phyloP scores from a whole-genome alignment of 1,139 yeast species.

The Blastobotrys ciferrii region DNA sequence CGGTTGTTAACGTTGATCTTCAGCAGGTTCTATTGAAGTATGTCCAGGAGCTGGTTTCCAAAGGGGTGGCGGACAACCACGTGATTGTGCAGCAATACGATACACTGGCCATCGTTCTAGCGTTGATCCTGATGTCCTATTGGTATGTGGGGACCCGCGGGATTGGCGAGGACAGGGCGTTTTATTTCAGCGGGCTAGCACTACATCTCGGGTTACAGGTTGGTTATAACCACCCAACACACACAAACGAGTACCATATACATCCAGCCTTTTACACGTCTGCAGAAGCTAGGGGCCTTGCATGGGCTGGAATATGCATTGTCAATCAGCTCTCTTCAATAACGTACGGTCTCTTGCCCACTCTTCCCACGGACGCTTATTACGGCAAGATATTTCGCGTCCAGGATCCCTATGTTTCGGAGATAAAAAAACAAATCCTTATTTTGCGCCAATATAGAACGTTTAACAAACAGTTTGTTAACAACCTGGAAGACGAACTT shows the following conservation, averaged over 20 bases:
- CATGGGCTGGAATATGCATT: conserved; percentile 7
- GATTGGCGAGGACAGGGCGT: conserved; percentile 12
- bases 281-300: conserved; percentile 3
- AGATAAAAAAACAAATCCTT: not conserved
- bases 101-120: not conserved
- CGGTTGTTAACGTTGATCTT: not conserved
- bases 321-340: not conserved
- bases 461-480: not conserved
- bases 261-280: conserved; percentile 6
- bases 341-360: not conserved
- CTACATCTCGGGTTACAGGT: conserved; percentile 1
- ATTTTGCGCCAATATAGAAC: not conserved
- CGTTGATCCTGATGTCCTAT: conserved; percentile 5
- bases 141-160: conserved; percentile 12
- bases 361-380: not conserved
- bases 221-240: conserved; percentile 2
- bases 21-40: conserved; percentile 8
- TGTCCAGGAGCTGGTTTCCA: conserved; percentile 9
- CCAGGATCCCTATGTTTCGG: not conserved
- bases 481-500: not conserved
- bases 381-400: not conserved
- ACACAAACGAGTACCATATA: not conserved
- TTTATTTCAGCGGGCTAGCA: conserved; percentile 4
- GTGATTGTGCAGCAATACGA: conserved; percentile 6
- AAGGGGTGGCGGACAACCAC: conserved; percentile 5